phyloP scores from a whole-genome alignment of 1,284 basidiomycete species.

The Apiotrichum laibachii region DNA sequence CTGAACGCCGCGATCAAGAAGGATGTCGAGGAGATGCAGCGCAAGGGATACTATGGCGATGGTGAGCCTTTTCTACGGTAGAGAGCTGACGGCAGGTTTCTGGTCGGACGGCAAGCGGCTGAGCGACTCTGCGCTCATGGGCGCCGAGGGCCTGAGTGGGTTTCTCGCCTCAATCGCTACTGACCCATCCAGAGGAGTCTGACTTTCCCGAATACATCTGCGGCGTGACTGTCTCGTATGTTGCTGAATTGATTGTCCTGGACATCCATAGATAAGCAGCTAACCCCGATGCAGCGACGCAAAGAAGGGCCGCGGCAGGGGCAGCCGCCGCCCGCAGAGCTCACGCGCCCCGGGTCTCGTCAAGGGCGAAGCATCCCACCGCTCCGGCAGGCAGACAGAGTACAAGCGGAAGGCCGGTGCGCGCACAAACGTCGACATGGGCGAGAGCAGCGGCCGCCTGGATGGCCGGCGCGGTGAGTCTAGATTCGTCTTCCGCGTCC shows the following conservation, averaged over 20 bases:
- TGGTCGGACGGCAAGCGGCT: slow-evolving; percentile 47
- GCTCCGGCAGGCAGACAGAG: slow-evolving; percentile 46
- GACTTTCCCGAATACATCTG: slow-evolving; percentile 49
- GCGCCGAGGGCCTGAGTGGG: slow-evolving; percentile 41
- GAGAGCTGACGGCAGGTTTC: slow-evolving; percentile 34
- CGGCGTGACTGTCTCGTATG: slow-evolving; percentile 42
- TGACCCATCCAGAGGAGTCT: slow-evolving; percentile 21
- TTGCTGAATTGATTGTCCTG: background rate
- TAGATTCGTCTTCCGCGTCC: too few species aligned
- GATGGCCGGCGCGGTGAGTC: slow-evolving; percentile 38
- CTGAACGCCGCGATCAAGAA: slow-evolving; percentile 46
- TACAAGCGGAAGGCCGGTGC: slow-evolving; percentile 36
- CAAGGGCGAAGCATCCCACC: slow-evolving; percentile 42
- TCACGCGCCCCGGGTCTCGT: slow-evolving; percentile 30
- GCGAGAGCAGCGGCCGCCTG: slow-evolving; percentile 31
- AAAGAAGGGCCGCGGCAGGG: slow-evolving; percentile 27
- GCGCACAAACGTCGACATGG: slow-evolving; percentile 43
- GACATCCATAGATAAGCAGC: background rate
- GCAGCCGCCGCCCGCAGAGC: slow-evolving; percentile 26
- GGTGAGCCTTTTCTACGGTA: slow-evolving; percentile 27
- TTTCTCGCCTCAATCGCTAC: background rate
- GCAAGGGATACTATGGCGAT: slow-evolving; percentile 47
- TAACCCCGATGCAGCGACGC: slow-evolving; percentile 29
- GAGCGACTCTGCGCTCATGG: slow-evolving; percentile 39
- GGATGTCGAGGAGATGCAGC: slow-evolving; percentile 42